phyloP scores from a whole-genome alignment of 495 filamentous ascomycete species.

The Aspergillus sclerotiicarbonarius region DNA sequence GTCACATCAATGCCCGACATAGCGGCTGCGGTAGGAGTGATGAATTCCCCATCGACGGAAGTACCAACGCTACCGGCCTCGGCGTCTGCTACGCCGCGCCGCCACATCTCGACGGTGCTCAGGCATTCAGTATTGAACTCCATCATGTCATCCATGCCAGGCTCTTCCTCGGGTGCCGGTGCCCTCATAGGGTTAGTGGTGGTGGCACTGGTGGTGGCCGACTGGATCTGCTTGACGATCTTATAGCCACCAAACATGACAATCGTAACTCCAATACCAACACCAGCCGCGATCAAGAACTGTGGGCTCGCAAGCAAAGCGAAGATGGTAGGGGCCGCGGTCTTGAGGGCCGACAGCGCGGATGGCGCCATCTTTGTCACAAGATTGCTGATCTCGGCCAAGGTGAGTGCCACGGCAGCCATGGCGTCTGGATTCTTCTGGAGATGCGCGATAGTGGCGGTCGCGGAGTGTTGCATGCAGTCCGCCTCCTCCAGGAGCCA shows the following conservation, averaged over 20 bases:
- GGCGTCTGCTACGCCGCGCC: constrained; percentile 75
- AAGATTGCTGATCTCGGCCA: constrained; percentile 85
- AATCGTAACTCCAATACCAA: constrained; percentile 85
- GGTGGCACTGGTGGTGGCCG: constrained; percentile 19
- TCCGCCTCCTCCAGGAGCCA: constrained; percentile 77
- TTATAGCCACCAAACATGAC: constrained; percentile 95
- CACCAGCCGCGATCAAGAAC: constrained; percentile 87
- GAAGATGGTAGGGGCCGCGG: constrained; percentile 77
- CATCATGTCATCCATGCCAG: constrained; percentile 57
- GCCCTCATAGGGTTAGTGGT: constrained; percentile 2
- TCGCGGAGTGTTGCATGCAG: constrained; percentile 81
- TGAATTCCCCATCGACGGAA: constrained; percentile 80
- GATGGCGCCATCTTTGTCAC: constrained; percentile 81
- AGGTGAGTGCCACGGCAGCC: constrained; percentile 86
- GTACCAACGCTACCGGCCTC: constrained; percentile 59
- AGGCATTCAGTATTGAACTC: constrained; percentile 55
- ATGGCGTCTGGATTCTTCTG: constrained; percentile 91
- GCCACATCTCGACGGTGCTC: constrained; percentile 75
- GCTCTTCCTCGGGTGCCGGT: constrained; percentile 6
- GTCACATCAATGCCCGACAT: constrained; percentile 52
- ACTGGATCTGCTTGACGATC: constrained; percentile 82
- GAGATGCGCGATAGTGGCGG: constrained; percentile 77
- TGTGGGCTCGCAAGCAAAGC: constrained; percentile 85
- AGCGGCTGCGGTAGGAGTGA: constrained; percentile 71
- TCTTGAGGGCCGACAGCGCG: constrained; percentile 70